Conservation (phyloP, 768 basidiomycete species). For the Suillus fuscotomentosus region DNA sequence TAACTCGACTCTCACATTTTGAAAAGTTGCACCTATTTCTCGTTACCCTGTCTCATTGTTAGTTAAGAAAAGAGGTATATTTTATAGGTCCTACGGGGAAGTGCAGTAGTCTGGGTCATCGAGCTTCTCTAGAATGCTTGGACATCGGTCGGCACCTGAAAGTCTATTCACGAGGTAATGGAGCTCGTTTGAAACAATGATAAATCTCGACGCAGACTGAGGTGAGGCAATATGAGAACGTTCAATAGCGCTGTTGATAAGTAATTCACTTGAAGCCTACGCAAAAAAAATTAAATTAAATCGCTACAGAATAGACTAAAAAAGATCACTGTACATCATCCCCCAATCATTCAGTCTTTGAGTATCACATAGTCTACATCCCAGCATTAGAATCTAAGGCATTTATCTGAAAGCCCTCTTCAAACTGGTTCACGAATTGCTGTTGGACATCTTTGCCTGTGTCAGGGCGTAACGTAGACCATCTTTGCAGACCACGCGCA, state of each 20-base stretch:
- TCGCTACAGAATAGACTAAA: not conserved
- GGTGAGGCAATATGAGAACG: conserved; percentile 32
- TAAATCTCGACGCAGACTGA: conserved; percentile 24
- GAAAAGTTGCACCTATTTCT: conserved; percentile 21
- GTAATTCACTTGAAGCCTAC: conserved; percentile 35
- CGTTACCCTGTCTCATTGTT: conserved; percentile 8
- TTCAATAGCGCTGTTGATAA: conserved; percentile 32
- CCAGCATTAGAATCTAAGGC: conserved; percentile 33
- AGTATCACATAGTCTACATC: conserved; percentile 13
- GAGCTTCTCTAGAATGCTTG: conserved; percentile 25
- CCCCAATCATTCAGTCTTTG: conserved; percentile 49
- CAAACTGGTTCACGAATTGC: conserved; percentile 30
- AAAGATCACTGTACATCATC: conserved; percentile 29
- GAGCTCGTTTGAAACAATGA: conserved; percentile 30
- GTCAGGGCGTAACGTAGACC: not conserved
- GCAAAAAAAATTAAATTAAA: not conserved
- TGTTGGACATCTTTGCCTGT: conserved; percentile 17
- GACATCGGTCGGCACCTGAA: conserved; percentile 6
- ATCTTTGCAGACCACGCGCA: conserved; percentile 1
- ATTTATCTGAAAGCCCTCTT: conserved; percentile 19
- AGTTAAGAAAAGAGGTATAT: not conserved
- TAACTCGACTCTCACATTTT: conserved; percentile 19
- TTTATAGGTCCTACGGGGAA: conserved; percentile 13
- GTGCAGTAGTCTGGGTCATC: conserved; percentile 23
- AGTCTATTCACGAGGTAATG: conserved; percentile 18